Percentiles rank a stretch among this genome's conserved stretches.
These are phyloP conservation scores for Aspergillus sp. DNA, from an alignment of 2,329 filamentous ascomycete genomes.

Conservation along the genomic window DNA sequence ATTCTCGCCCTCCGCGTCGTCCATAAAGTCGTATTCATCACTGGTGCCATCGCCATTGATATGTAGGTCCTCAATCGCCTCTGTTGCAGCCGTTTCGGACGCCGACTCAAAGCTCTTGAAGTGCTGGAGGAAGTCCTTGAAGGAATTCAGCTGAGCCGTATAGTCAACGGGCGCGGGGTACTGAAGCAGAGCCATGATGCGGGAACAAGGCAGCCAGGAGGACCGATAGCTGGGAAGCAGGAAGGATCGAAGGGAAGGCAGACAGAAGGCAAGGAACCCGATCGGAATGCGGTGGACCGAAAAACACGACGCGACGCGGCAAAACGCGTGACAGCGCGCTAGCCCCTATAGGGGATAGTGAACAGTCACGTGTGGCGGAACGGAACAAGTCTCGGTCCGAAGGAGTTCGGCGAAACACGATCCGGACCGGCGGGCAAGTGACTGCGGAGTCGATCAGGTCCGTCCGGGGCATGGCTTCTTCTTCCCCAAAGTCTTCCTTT, in stretches of 20 bases:
- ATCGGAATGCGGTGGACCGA: constrained; percentile 6
- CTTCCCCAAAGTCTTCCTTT: constrained; percentile 8
- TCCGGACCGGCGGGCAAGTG: constrained; percentile 9
- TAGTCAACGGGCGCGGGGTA: constrained; percentile 77
- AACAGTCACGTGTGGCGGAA: constrained; percentile 17
- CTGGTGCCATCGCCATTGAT: constrained; percentile 79
- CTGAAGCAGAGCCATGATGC: constrained; percentile 73
- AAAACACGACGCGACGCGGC: constrained; percentile 20
- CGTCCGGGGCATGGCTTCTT: constrained; percentile 17
- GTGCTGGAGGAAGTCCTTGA: constrained; percentile 75
- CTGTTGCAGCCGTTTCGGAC: constrained; percentile 58
- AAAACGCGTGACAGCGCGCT: constrained; percentile 15
- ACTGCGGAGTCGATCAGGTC: constrained; percentile 14
- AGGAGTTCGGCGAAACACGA: constrained; percentile 14
- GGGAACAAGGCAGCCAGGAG: constrained; percentile 12
- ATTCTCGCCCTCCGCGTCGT: constrained; percentile 58
- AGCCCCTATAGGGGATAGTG: constrained; percentile 9
- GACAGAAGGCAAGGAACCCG: neutral
- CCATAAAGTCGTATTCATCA: constrained; percentile 90
- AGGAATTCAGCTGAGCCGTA: constrained; percentile 65
- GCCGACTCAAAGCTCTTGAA: constrained; percentile 70
- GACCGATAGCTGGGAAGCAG: constrained; percentile 9
- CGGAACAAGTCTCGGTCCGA: constrained; percentile 27
- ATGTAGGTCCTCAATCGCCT: constrained; percentile 73
- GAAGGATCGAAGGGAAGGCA: constrained; percentile 1